Evolutionary conservation across 306 rosid species (phyloP).

Genomic region (Albizia julibrissin): DNA sequence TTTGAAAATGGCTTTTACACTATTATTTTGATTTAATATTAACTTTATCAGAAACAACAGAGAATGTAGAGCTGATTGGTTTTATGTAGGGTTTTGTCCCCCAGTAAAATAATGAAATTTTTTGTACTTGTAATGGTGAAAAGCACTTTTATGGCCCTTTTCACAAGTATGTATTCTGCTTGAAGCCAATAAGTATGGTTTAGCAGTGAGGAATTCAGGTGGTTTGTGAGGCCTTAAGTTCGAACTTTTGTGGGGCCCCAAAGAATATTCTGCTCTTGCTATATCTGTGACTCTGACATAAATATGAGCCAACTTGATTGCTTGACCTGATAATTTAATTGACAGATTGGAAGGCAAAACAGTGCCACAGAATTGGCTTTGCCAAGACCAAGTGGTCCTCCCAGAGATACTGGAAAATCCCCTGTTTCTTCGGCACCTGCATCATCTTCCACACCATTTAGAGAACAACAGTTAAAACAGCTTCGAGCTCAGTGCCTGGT

Average conservation of each 20-base stretch:
- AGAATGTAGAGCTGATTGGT: neutral
- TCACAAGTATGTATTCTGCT: neutral
- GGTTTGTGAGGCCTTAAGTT: neutral
- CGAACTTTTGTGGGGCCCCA: neutral
- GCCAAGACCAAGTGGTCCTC: constrained; percentile 56
- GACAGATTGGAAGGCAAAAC: constrained; percentile 75
- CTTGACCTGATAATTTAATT: constrained; percentile 44
- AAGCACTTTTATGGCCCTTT: neutral
- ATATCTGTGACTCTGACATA: constrained; percentile 23
- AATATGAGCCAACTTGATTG: constrained; percentile 32
- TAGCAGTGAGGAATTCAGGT: neutral
- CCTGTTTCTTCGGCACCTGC: constrained; percentile 46
- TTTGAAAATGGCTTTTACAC: neutral
- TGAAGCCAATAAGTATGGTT: neutral
- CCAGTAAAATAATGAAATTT: neutral
- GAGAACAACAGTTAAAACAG: constrained; percentile 93
- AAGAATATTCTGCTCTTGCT: constrained; percentile 22
- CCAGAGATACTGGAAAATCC: constrained; percentile 88
- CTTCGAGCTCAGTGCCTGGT: constrained; percentile 99
- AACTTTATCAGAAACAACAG: neutral
- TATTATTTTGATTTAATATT: neutral
- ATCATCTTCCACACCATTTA: constrained; percentile 73
- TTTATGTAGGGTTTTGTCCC: neutral
- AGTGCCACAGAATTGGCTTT: constrained; percentile 61
- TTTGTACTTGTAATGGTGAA: neutral